A percentile compares a stretch with the other conserved stretches of the same genome.
phyloP scores from a whole-genome alignment of 345 rosid species.

The Euclidium syriacum region DNA sequence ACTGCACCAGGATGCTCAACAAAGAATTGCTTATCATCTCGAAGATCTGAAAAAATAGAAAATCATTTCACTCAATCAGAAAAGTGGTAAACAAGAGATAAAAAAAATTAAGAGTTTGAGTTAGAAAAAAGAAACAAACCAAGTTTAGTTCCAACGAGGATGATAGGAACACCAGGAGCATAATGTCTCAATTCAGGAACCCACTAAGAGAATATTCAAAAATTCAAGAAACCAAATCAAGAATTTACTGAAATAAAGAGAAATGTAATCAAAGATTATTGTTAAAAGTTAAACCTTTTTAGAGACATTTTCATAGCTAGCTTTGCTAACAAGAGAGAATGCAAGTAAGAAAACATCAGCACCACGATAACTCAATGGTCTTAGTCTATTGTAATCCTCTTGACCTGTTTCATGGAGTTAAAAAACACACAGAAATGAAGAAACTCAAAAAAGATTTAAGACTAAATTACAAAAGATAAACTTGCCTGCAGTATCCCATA shows the following conservation, averaged over 20 bases:
- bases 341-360: slow-evolving; percentile 90
- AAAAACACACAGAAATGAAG: background rate
- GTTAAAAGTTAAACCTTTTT: too few species aligned
- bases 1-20: slow-evolving; percentile 72
- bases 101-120: background rate
- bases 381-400: slow-evolving; percentile 84
- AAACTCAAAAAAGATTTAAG: background rate
- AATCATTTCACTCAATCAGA: background rate
- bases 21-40: slow-evolving; percentile 74
- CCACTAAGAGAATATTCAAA: slow-evolving; percentile 58
- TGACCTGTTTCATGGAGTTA: slow-evolving; percentile 53
- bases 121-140: background rate
- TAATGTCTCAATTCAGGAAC: slow-evolving; percentile 92
- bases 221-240: slow-evolving; percentile 11
- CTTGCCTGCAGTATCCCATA: slow-evolving; percentile 89
- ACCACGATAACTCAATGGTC: slow-evolving; percentile 91
- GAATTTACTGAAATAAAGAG: too few species aligned
- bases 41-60: slow-evolving; percentile 64
- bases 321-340: slow-evolving; percentile 90
- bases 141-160: slow-evolving; percentile 75
- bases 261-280: too few species aligned
- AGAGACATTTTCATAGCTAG: slow-evolving; percentile 85
- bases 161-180: slow-evolving; percentile 81
- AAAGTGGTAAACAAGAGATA: background rate
- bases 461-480: background rate